Evolutionary conservation across 139 green algal genomes (phyloP), one percentile per base, ranked within the genome.

Genomic region (Picochlorum sp.): DNA sequence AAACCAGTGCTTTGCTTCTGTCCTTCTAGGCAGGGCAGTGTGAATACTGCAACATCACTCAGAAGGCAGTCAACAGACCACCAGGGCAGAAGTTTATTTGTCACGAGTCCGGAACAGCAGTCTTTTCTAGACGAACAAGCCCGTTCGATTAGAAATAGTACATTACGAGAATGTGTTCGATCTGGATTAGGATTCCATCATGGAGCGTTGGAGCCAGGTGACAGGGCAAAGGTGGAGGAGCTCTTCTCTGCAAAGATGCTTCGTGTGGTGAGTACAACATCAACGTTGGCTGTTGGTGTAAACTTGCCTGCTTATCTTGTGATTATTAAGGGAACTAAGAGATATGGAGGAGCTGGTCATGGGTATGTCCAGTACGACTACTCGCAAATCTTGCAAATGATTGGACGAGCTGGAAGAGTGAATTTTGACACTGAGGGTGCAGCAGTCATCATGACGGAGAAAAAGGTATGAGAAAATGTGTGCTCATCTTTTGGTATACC

Each of bases 241-340:
- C 78, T 94, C 1, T 97, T 97, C 73, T 67, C 78, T 8, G 30
- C 68, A 1, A 51, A 67, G 4, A 70, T 81, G 44, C 62, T 96
- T 30, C 57, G 68, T 54, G 83, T 95, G 31, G 72, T 96, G 37
- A 95, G 89, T 71, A 85, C 83, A 14, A 97, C 90, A 2, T 86
- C 80, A 28, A 97, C 91, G 0, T 73, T 97, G 44, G 91, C 91
- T 0, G 69, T 88, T 68, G 91, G 91, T 18, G 86, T 97, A 16
- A 97, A 97, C 70, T 81, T 97, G 57, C 91, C 91, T 15, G 91
- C 91, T 3, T 84, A 95, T 66, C 82, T 97, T 58, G 91, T 97
- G 18, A 72, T 97, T 2, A 71, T 96, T 28, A 92, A 95, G 65
- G 88, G 86, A 28, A 95, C 88, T 2, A 58, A 79, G 24, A 77